These are phyloP conservation scores for Astrocystis sublimbata DNA, from an alignment of 495 filamentous ascomycete species.

Conservation along the genomic window DNA sequence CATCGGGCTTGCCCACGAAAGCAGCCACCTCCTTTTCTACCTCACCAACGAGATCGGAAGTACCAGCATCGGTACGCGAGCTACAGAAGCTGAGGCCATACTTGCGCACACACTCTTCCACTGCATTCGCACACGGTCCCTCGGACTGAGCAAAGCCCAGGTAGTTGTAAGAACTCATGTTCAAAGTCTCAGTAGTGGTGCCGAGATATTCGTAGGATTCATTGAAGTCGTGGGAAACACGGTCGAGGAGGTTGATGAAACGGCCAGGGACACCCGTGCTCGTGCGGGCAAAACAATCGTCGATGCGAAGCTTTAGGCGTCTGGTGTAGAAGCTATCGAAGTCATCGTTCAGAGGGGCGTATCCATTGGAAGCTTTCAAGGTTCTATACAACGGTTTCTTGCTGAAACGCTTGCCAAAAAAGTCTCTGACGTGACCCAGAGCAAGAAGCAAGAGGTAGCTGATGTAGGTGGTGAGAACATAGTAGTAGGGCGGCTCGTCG, in stretches of 20 bases:
- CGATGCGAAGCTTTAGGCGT: constrained; percentile 87
- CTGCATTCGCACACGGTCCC: constrained; percentile 91
- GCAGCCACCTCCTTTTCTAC: constrained; percentile 85
- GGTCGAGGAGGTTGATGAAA: constrained; percentile 88
- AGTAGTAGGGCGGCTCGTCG: constrained; percentile 97
- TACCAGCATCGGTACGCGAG: constrained; percentile 80
- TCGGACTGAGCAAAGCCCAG: constrained; percentile 98
- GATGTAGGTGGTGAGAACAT: constrained; percentile 93
- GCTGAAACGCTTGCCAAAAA: constrained; percentile 94
- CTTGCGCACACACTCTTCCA: constrained; percentile 80
- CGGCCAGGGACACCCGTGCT: constrained; percentile 91
- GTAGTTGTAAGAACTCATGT: constrained; percentile 99
- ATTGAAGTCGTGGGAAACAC: constrained; percentile 85
- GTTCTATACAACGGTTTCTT: constrained; percentile 77
- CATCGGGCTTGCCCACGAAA: constrained; percentile 89
- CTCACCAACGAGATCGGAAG: constrained; percentile 81
- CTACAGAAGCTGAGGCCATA: constrained; percentile 81
- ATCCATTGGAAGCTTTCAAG: constrained; percentile 79
- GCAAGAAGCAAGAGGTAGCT: constrained; percentile 95
- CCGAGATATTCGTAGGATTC: constrained; percentile 82
- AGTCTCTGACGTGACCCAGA: constrained; percentile 93
- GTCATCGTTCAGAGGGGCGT: constrained; percentile 95
- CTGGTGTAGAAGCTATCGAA: constrained; percentile 99
- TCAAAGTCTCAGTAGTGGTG: constrained; percentile 91
- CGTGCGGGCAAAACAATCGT: constrained; percentile 92